Conservation (phyloP, 257 asterid genomes). For the Ajuga chamaepitys region DNA sequence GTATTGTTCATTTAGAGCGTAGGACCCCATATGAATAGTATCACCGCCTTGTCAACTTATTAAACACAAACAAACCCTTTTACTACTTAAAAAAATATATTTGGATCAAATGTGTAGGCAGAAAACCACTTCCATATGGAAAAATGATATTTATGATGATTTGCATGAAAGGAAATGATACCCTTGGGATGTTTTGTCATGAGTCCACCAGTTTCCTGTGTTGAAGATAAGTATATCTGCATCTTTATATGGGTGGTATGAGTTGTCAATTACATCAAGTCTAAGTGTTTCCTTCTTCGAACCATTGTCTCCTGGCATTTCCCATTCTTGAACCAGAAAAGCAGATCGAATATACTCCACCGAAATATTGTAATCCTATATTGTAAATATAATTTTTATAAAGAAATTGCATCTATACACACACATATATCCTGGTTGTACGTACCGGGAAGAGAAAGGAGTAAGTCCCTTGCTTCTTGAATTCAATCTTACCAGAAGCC, state of each 20-base stretch:
- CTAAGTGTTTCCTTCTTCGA: constrained; percentile 59
- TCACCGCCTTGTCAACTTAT: too few relatives aligned
- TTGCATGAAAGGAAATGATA: constrained; percentile 1
- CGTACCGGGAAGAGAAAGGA: constrained; percentile 53
- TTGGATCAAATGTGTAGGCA: too few relatives aligned
- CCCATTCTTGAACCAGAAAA: constrained; percentile 75
- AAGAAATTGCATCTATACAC: too few relatives aligned
- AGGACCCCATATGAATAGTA: too few relatives aligned
- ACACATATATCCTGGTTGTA: not conserved
- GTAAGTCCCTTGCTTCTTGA: constrained; percentile 59
- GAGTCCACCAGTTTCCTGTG: constrained; percentile 93
- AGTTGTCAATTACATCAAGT: constrained; percentile 47
- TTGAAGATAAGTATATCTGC: constrained; percentile 66
- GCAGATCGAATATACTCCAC: constrained; percentile 67
- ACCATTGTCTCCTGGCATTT: constrained; percentile 31
- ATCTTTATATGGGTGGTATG: constrained; percentile 35
- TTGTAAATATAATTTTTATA: not conserved
- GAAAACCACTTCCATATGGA: too few relatives aligned
- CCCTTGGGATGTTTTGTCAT: constrained; percentile 69
- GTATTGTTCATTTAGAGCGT: too few relatives aligned
- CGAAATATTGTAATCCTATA: constrained; percentile 46
- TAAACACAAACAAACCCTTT: too few relatives aligned
- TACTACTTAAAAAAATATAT: too few relatives aligned
- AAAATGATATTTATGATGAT: too few relatives aligned
- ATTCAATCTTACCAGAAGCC: constrained; percentile 47